These are phyloP conservation scores for Rhodosporidiobolus sp. DNA, from an alignment of 768 basidiomycete genomes.

Conservation along the genomic window DNA sequence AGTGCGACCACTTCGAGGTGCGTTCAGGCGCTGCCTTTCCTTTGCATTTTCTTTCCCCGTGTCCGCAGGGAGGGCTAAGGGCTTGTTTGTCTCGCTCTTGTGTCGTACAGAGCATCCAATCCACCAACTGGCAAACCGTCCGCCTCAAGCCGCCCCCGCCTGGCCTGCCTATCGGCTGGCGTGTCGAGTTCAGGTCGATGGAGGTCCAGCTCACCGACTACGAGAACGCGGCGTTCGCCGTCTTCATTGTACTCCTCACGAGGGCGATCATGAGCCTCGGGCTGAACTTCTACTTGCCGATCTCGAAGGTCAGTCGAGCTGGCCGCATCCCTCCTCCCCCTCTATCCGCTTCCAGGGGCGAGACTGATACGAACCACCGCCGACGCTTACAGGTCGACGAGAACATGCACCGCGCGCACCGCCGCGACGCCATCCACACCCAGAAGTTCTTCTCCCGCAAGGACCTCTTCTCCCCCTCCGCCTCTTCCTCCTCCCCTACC, in stretches of 20 bases:
- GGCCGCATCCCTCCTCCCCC: neutral
- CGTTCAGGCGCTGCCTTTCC: constrained; percentile 14
- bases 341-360: neutral
- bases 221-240: constrained; percentile 94
- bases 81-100: too few relatives aligned
- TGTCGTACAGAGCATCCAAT: constrained; percentile 79
- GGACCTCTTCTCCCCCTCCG: constrained; percentile 59
- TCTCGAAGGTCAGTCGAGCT: constrained; percentile 70
- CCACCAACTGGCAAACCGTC: constrained; percentile 98
- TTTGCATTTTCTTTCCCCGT: too few relatives aligned
- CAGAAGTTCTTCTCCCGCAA: constrained; percentile 87
- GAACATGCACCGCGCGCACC: constrained; percentile 89
- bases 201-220: constrained; percentile 98
- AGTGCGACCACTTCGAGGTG: constrained; percentile 95
- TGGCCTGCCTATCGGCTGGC: constrained; percentile 89
- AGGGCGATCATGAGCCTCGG: constrained; percentile 87
- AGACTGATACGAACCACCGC: neutral
- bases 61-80: too few relatives aligned
- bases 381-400: constrained; percentile 75
- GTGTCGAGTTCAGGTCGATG: constrained; percentile 98
- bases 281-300: constrained; percentile 92
- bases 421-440: constrained; percentile 68
- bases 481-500: constrained; percentile 36
- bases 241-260: constrained; percentile 91
- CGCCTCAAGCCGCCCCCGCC: constrained; percentile 98